These are phyloP conservation scores for Saprolegnia parasitica DNA, from an alignment of 352 stramenopile genomes.

Conservation along the genomic window DNA sequence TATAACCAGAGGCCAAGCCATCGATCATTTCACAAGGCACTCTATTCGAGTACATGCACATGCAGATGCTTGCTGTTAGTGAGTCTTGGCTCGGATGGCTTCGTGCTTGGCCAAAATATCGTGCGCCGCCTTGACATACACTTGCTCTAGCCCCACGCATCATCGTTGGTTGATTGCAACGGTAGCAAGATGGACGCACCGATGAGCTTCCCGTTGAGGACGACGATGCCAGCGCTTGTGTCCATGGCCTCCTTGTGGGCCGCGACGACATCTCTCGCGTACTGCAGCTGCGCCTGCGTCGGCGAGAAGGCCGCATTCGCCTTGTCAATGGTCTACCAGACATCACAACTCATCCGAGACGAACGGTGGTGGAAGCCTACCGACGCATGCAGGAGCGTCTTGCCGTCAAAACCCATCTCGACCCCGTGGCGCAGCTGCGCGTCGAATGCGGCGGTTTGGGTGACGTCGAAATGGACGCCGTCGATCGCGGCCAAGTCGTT, in stretches of 20 bases:
- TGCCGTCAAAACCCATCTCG: slow-evolving; percentile 43
- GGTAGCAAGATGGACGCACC: neutral
- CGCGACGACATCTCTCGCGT: slow-evolving; percentile 32
- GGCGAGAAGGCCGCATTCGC: slow-evolving; percentile 38
- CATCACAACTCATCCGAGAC: neutral
- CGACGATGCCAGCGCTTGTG: neutral
- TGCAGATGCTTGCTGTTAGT: no score
- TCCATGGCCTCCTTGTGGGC: slow-evolving; percentile 13
- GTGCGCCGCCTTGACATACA: neutral
- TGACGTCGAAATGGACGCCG: slow-evolving; percentile 33
- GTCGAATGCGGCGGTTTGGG: slow-evolving; percentile 31
- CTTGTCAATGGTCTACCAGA: slow-evolving; percentile 31
- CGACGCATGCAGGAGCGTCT: slow-evolving; percentile 43
- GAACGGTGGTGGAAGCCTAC: no score
- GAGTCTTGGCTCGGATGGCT: no score
- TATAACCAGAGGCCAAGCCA: no score
- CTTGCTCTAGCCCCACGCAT: neutral
- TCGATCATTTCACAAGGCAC: no score
- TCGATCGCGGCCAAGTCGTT: slow-evolving; percentile 30
- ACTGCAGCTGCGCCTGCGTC: slow-evolving; percentile 32
- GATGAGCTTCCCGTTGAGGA: slow-evolving; percentile 13
- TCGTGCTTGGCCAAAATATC: neutral
- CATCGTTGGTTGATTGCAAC: neutral
- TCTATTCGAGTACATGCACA: no score
- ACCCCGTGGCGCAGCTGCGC: slow-evolving; percentile 30